phyloP scores from a whole-genome alignment of 164 flowering plant species.

The Sextonia rubra region DNA sequence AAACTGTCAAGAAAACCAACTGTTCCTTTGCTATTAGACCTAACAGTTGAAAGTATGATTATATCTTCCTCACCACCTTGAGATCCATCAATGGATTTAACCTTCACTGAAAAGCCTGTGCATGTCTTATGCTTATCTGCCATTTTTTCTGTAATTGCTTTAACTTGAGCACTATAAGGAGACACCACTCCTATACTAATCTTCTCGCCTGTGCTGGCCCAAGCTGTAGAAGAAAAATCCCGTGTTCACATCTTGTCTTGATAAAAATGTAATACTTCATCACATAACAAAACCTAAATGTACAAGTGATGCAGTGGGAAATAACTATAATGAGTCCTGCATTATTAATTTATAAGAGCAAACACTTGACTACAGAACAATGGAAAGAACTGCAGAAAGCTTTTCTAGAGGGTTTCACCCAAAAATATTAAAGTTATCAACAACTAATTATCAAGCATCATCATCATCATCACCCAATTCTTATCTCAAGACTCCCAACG shows the following conservation, averaged over 20 bases:
- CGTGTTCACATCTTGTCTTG: not conserved
- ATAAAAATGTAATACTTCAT: not conserved
- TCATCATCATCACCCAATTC: too few species aligned
- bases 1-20: conserved; percentile 46
- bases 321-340: not conserved
- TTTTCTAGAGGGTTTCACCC: not conserved
- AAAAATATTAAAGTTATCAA: not conserved
- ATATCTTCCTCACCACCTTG: conserved; percentile 64
- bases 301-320: not conserved
- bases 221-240: not conserved
- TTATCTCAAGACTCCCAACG: too few species aligned
- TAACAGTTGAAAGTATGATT: conserved; percentile 49
- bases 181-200: conserved; percentile 68
- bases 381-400: not conserved
- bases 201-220: not conserved
- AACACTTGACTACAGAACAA: not conserved
- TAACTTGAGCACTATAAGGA: conserved; percentile 64
- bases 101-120: conserved; percentile 33
- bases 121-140: conserved; percentile 23
- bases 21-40: conserved; percentile 39
- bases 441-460: too few species aligned
- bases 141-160: conserved; percentile 34
- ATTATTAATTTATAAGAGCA: not conserved
- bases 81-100: conserved; percentile 55
- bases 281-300: not conserved